Conservation (phyloP, 345 rosid genomes). For the Hibiscus syriacus region DNA sequence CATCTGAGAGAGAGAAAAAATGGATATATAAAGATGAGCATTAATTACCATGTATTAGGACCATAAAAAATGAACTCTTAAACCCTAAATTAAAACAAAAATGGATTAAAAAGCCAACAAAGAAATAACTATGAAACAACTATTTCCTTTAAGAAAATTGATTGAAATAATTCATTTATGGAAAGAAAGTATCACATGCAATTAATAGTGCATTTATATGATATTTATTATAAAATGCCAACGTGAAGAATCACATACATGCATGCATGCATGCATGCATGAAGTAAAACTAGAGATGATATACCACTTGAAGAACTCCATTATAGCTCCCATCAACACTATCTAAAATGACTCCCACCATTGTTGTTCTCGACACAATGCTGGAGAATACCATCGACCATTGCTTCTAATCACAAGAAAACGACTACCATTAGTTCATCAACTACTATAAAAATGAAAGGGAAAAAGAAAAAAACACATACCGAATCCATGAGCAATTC, state of each 20-base stretch:
- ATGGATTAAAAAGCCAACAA: neutral
- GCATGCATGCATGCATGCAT: too few relatives aligned
- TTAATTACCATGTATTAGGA: too few relatives aligned
- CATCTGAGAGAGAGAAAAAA: constrained; percentile 18
- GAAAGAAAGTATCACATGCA: too few relatives aligned
- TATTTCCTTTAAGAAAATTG: too few relatives aligned
- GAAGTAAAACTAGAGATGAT: neutral
- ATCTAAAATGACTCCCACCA: constrained; percentile 24
- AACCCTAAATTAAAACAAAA: too few relatives aligned
- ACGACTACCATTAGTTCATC: neutral
- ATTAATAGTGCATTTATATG: neutral
- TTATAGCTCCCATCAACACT: constrained; percentile 22
- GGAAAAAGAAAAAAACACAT: neutral
- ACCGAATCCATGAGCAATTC: constrained; percentile 38
- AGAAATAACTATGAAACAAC: neutral
- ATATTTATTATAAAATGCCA: neutral
- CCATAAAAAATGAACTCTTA: too few relatives aligned
- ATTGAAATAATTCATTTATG: too few relatives aligned
- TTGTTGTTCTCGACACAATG: constrained; percentile 32
- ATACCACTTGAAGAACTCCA: constrained; percentile 46
- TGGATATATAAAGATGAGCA: too few relatives aligned
- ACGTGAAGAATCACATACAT: neutral
- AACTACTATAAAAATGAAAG: neutral
- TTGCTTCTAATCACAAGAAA: constrained; percentile 25
- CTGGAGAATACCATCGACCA: constrained; percentile 34